Conservation (phyloP, 2,329 filamentous ascomycete genomes). For the Trichoderma sp. region DNA sequence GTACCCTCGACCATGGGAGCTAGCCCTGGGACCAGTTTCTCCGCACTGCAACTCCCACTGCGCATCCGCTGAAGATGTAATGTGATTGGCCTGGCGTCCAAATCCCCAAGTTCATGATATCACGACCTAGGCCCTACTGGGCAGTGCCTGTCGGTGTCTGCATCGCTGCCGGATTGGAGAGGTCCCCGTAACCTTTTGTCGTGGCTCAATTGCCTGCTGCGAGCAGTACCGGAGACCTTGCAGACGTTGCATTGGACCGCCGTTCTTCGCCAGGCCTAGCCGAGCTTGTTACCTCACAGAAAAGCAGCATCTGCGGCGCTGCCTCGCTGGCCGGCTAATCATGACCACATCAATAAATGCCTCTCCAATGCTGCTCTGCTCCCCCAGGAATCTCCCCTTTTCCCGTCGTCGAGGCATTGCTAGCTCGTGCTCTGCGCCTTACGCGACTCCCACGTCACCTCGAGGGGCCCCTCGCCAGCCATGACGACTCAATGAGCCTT, state of each 20-base stretch:
- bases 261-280: not conserved
- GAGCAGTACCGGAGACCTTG: conserved; percentile 14
- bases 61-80: not conserved
- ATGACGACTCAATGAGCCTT: conserved; percentile 24
- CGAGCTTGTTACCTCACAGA: conserved; percentile 7
- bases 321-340: not conserved
- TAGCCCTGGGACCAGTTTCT: conserved; percentile 10
- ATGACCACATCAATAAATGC: conserved; percentile 10
- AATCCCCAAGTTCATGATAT: conserved; percentile 5
- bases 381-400: not conserved
- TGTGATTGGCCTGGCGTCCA: conserved; percentile 1
- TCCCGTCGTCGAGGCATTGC: conserved; percentile 6
- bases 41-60: not conserved
- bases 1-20: not conserved
- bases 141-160: not conserved
- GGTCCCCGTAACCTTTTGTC: conserved; percentile 3
- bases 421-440: conserved; percentile 10
- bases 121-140: not conserved
- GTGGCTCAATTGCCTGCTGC: not conserved
- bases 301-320: not conserved
- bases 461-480: conserved; percentile 17
- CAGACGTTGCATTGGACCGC: not conserved
- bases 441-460: conserved; percentile 24
- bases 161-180: not conserved
- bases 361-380: not conserved